Conservation (phyloP, 495 filamentous ascomycete genomes). For the Neurospora sublineolata region DNA sequence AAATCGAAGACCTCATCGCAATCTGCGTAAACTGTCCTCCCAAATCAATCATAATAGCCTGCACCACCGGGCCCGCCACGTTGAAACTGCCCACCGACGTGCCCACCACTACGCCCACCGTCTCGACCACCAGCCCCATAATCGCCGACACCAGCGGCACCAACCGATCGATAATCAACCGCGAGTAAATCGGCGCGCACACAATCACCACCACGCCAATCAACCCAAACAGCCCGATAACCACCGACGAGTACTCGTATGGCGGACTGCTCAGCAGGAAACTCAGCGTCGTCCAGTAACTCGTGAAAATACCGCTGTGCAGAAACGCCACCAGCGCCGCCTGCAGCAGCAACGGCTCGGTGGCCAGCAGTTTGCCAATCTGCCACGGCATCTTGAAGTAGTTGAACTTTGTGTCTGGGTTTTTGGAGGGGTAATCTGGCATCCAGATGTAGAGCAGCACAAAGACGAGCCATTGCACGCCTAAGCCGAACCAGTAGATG, state of each 20-base stretch:
- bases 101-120: constrained; percentile 56
- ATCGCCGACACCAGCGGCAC: constrained; percentile 55
- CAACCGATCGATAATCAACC: constrained; percentile 59
- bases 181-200: constrained; percentile 54
- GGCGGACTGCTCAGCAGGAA: constrained; percentile 62
- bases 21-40: constrained; percentile 67
- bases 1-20: constrained; percentile 62
- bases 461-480: constrained; percentile 59
- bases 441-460: constrained; percentile 57
- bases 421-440: constrained; percentile 70
- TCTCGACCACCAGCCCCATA: constrained; percentile 43
- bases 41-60: constrained; percentile 62
- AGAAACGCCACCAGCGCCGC: constrained; percentile 30
- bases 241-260: constrained; percentile 53
- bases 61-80: constrained; percentile 63
- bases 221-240: constrained; percentile 68
- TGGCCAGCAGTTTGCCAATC: constrained; percentile 49
- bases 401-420: constrained; percentile 43
- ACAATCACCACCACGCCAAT: constrained; percentile 61
- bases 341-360: constrained; percentile 59
- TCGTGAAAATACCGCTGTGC: constrained; percentile 30
- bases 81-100: constrained; percentile 54
- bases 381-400: constrained; percentile 56
- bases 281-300: constrained; percentile 71
- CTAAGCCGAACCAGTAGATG: constrained; percentile 73